Evolutionary conservation across 2,329 filamentous ascomycete species (phyloP).

Genomic region (Madurella mycetomatis): DNA sequence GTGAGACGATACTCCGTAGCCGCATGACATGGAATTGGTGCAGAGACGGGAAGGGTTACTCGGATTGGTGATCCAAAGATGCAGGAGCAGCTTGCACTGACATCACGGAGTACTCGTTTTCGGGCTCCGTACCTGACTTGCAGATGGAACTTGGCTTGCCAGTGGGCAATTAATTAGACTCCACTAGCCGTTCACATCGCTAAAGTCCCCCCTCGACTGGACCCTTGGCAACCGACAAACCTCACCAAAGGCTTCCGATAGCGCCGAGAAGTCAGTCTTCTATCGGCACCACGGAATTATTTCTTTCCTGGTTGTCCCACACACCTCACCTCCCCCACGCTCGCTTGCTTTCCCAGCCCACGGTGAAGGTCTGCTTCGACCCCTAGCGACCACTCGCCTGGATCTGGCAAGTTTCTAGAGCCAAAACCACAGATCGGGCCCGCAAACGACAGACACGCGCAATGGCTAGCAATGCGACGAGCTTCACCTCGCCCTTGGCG

Average conservation of each 20-base stretch:
- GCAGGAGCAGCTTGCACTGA: too few species aligned
- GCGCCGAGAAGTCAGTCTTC: not conserved
- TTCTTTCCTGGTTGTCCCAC: not conserved
- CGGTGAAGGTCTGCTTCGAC: not conserved
- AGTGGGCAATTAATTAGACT: not conserved
- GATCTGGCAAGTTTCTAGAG: not conserved
- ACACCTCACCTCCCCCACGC: not conserved
- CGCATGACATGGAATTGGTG: too few species aligned
- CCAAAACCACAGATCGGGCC: not conserved
- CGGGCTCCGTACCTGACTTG: not conserved
- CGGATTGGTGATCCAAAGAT: too few species aligned
- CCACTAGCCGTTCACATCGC: not conserved
- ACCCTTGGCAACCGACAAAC: not conserved
- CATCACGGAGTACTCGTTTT: not conserved
- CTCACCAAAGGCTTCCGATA: not conserved
- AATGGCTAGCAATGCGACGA: slow-evolving; percentile 59
- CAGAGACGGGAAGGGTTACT: too few species aligned
- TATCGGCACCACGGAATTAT: not conserved
- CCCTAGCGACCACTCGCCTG: not conserved
- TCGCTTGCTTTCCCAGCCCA: not conserved
- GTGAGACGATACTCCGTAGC: too few species aligned
- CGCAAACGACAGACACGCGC: slow-evolving; percentile 6
- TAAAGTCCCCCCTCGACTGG: not conserved
- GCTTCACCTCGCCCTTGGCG: slow-evolving; percentile 64
- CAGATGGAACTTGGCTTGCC: not conserved